These are phyloP conservation scores for Didymella lethalis DNA, from an alignment of 2,329 filamentous ascomycete genomes.

Conservation along the genomic window DNA sequence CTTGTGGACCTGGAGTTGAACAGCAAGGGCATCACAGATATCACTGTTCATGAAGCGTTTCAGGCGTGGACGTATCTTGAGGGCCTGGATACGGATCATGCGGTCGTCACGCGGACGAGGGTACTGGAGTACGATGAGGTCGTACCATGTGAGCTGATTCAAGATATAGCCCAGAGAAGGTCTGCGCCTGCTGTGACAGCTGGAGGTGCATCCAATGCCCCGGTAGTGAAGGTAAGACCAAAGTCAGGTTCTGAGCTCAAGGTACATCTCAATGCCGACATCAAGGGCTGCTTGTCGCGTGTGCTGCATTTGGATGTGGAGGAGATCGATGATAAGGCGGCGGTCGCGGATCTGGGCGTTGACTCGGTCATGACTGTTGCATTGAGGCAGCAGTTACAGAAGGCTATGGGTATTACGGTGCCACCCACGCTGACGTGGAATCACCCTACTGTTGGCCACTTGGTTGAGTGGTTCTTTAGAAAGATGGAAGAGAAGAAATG, in stretches of 20 bases:
- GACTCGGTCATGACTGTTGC: conserved; percentile 54
- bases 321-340: conserved; percentile 47
- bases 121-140: conserved; percentile 46
- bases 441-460: conserved; percentile 51
- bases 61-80: conserved; percentile 53
- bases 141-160: conserved; percentile 25
- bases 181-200: conserved; percentile 1
- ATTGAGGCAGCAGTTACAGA: conserved; percentile 49
- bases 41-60: conserved; percentile 54
- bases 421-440: conserved; percentile 55
- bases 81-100: conserved; percentile 50
- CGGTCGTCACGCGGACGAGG: conserved; percentile 48
- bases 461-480: conserved; percentile 50
- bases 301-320: conserved; percentile 46
- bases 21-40: conserved; percentile 54
- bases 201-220: not conserved
- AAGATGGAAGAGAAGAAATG: conserved; percentile 23
- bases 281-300: conserved; percentile 46
- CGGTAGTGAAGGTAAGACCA: conserved; percentile 7
- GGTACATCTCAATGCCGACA: conserved; percentile 39
- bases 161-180: conserved; percentile 28
- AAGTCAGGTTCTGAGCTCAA: conserved; percentile 40
- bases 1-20: conserved; percentile 54
- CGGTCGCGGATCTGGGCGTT: conserved; percentile 52
- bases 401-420: conserved; percentile 45